phyloP scores from a whole-genome alignment of 306 rosid genomes.

The Canavalia ensiformis region DNA sequence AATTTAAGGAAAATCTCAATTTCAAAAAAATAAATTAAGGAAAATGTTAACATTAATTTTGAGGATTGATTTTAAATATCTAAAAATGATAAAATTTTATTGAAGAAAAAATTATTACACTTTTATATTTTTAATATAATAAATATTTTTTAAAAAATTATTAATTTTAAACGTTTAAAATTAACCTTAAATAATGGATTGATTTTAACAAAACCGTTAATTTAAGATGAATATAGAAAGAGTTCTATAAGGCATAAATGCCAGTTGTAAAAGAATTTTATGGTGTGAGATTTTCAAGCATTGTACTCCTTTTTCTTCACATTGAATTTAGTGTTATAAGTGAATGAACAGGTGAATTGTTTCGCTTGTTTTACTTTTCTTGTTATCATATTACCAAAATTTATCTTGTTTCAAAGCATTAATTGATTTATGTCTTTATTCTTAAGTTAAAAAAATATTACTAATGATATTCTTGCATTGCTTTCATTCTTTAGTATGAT shows the following conservation, averaged over 20 bases:
- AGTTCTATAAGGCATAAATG: neutral
- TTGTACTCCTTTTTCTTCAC: slow-evolving; percentile 1
- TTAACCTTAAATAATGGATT: too few species aligned
- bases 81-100: too few species aligned
- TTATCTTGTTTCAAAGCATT: slow-evolving; percentile 8
- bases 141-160: too few species aligned
- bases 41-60: too few species aligned
- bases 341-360: neutral
- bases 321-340: neutral
- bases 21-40: too few species aligned
- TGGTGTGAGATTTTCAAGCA: neutral
- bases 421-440: neutral
- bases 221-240: neutral
- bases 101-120: too few species aligned
- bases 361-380: neutral
- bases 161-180: too few species aligned
- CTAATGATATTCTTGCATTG: neutral
- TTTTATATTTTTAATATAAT: too few species aligned
- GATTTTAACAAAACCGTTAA: too few species aligned
- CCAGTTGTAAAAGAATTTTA: neutral
- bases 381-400: slow-evolving; percentile 1
- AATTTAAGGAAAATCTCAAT: too few species aligned
- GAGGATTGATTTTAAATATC: too few species aligned
- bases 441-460: neutral
- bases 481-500: slow-evolving; percentile 12